Evolutionary conservation across 73 alveolate genomes (phyloP).

Genomic region (Tetrahymena elliotti): DNA sequence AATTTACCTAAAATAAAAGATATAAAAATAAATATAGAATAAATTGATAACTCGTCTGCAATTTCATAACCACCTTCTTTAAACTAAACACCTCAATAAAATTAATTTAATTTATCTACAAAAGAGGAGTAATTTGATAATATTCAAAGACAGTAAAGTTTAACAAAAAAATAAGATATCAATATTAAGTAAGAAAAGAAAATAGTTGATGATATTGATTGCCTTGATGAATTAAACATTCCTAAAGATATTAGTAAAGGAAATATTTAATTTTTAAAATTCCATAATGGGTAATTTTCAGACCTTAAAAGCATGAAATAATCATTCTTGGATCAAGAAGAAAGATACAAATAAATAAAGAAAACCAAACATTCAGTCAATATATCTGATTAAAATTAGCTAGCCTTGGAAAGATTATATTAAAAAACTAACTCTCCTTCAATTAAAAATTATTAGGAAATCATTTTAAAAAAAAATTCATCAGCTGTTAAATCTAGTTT

Average conservation of each 20-base stretch:
- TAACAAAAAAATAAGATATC: not conserved
- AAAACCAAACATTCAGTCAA: not conserved
- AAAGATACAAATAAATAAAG: not conserved
- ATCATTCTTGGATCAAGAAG: not conserved
- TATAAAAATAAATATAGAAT: not conserved
- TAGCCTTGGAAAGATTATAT: not conserved
- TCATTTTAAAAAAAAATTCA: not conserved
- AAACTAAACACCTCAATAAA: not conserved
- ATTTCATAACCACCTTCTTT: not conserved
- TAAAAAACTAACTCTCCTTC: not conserved
- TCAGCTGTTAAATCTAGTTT: not conserved
- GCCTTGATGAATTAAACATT: not conserved
- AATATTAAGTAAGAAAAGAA: not conserved
- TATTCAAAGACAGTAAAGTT: not conserved
- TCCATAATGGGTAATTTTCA: not conserved
- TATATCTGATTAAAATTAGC: not conserved
- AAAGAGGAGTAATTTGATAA: not conserved
- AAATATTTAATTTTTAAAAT: not conserved
- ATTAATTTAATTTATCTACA: not conserved
- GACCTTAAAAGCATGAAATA: not conserved
- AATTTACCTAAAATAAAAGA: not conserved
- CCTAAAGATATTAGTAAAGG: not conserved
- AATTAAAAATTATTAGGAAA: not conserved
- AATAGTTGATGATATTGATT: not conserved
- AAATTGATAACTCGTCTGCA: not conserved